These are phyloP conservation scores for Geotrichum reessii DNA, from an alignment of 1,139 yeast genomes.

Conservation along the genomic window DNA sequence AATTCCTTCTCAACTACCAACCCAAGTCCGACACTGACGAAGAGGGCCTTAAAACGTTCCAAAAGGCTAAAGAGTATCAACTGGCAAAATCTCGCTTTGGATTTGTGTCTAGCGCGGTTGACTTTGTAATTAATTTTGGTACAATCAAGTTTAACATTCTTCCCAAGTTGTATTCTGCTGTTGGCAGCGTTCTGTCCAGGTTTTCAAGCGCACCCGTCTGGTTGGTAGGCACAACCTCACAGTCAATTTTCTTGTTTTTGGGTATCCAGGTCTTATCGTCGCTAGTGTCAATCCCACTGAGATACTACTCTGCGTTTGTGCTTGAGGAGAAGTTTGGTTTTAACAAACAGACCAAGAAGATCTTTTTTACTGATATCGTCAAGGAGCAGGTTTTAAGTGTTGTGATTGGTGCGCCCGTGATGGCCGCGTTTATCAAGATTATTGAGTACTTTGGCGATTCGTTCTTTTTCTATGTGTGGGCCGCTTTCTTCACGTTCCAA, in stretches of 20 bases:
- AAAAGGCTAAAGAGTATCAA: constrained; percentile 73
- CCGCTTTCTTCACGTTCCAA: constrained; percentile 65
- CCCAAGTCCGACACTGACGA: constrained; percentile 59
- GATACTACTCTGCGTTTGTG: constrained; percentile 75
- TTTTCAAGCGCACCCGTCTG: constrained; percentile 29
- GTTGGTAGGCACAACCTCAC: constrained; percentile 39
- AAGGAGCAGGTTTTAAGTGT: constrained; percentile 53
- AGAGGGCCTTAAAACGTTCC: constrained; percentile 60
- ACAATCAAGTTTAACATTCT: constrained; percentile 57
- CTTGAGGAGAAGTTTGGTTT: constrained; percentile 90
- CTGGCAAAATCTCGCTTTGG: constrained; percentile 75
- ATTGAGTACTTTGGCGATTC: constrained; percentile 72
- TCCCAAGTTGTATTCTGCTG: constrained; percentile 61
- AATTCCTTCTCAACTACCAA: constrained; percentile 50
- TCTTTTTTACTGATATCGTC: constrained; percentile 68
- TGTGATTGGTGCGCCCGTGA: constrained; percentile 63
- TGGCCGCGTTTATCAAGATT: constrained; percentile 72
- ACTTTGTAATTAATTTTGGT: constrained; percentile 52
- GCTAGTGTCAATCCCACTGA: constrained; percentile 54
- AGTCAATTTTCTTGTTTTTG: constrained; percentile 60
- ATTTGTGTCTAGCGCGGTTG: constrained; percentile 49
- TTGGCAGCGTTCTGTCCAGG: constrained; percentile 42
- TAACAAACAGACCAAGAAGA: constrained; percentile 67
- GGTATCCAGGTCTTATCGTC: constrained; percentile 47
- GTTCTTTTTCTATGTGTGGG: constrained; percentile 74